Conservation (phyloP, 257 asterid species). For the Primulina tabacum region DNA sequence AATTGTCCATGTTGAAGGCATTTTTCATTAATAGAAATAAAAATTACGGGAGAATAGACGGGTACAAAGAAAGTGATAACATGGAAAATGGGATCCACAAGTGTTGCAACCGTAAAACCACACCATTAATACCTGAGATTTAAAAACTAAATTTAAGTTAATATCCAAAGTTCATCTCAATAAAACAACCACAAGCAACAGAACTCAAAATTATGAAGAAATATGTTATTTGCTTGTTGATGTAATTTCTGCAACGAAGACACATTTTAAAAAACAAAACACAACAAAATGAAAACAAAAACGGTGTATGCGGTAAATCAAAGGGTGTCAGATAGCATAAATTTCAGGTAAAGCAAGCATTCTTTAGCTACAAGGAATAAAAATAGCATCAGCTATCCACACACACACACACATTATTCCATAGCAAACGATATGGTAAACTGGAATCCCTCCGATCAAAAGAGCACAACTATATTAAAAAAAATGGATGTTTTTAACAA, state of each 20-base stretch:
- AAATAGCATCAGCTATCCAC: background rate
- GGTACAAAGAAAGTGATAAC: slow-evolving; percentile 36
- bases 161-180: slow-evolving; percentile 26
- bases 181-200: slow-evolving; percentile 12
- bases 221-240: background rate
- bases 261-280: background rate
- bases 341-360: background rate
- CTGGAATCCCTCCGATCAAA: slow-evolving; percentile 8
- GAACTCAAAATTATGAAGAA: no score
- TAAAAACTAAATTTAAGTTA: background rate
- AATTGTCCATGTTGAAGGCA: slow-evolving; percentile 11
- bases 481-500: no score
- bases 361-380: background rate
- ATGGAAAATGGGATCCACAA: slow-evolving; percentile 42
- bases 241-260: background rate
- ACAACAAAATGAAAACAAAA: background rate
- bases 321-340: no score
- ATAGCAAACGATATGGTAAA: no score
- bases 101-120: slow-evolving; percentile 24
- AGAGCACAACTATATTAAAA: background rate
- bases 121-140: slow-evolving; percentile 17
- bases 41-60: slow-evolving; percentile 24
- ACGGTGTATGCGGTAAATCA: slow-evolving; percentile 34
- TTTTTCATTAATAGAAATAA: slow-evolving; percentile 19
- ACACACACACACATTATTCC: slow-evolving; percentile 4